A percentile compares a stretch with the other conserved stretches of the same genome.
Conservation (phyloP, 2,329 filamentous ascomycete species). For the Aureobasidium sp. region DNA sequence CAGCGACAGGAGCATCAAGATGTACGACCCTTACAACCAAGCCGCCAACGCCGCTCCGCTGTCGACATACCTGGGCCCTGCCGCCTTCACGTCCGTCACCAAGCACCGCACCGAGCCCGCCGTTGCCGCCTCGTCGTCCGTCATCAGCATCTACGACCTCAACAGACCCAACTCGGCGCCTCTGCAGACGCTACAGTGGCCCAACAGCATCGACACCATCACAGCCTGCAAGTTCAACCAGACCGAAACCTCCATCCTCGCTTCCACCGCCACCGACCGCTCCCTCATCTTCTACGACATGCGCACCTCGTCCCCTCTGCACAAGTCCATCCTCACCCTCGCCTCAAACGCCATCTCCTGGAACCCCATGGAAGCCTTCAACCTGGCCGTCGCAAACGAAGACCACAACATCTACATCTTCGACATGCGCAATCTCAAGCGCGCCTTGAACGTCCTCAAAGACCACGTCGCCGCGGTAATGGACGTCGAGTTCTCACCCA, state of each 20-base stretch:
- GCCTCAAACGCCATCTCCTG: slow-evolving; percentile 78
- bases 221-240: slow-evolving; percentile 85
- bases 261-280: slow-evolving; percentile 76
- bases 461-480: slow-evolving; percentile 89
- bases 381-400: slow-evolving; percentile 87
- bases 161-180: slow-evolving; percentile 69
- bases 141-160: slow-evolving; percentile 83
- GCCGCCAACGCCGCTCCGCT: slow-evolving; percentile 61
- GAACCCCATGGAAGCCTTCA: slow-evolving; percentile 97
- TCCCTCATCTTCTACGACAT: slow-evolving; percentile 88
- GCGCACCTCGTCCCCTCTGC: slow-evolving; percentile 73
- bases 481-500: slow-evolving; percentile 93
- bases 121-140: slow-evolving; percentile 67
- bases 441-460: slow-evolving; percentile 82
- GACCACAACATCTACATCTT: slow-evolving; percentile 92
- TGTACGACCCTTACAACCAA: slow-evolving; percentile 83
- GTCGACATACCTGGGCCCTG: slow-evolving; percentile 75
- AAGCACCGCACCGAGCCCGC: slow-evolving; percentile 72
- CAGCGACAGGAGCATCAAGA: slow-evolving; percentile 76
- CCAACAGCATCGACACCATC: slow-evolving; percentile 83
- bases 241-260: slow-evolving; percentile 84
- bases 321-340: slow-evolving; percentile 74
- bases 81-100: slow-evolving; percentile 75
- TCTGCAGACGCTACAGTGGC: slow-evolving; percentile 78
- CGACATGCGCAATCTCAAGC: slow-evolving; percentile 84